Conservation (phyloP, 2,329 filamentous ascomycete genomes). For the Aspergillus fumigatiaffinis region DNA sequence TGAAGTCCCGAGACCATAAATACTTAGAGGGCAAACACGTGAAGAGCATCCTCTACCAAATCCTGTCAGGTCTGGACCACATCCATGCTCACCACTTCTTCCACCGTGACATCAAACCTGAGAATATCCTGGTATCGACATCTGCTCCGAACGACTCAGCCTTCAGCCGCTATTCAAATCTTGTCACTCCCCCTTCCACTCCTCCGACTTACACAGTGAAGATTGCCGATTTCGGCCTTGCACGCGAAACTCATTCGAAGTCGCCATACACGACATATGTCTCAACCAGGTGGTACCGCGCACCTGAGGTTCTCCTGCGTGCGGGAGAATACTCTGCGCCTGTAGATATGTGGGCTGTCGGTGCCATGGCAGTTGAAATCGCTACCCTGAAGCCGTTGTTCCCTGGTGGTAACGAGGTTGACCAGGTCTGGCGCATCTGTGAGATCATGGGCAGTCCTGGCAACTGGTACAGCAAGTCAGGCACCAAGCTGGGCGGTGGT, state of each 20-base stretch:
- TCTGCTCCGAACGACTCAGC: slow-evolving; percentile 82
- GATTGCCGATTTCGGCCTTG: slow-evolving; percentile 96
- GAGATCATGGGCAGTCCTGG: slow-evolving; percentile 99
- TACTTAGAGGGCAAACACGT: slow-evolving; percentile 83
- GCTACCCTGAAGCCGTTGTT: slow-evolving; percentile 95
- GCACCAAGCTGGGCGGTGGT: slow-evolving; percentile 81
- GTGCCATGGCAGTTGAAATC: slow-evolving; percentile 97
- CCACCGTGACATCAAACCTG: slow-evolving; percentile 97
- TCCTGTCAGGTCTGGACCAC: slow-evolving; percentile 91
- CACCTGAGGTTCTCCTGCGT: slow-evolving; percentile 87
- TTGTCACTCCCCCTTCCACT: slow-evolving; percentile 92
- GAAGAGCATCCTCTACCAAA: slow-evolving; percentile 97
- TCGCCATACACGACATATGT: slow-evolving; percentile 97
- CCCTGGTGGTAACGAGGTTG: slow-evolving; percentile 95
- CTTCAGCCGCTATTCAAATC: slow-evolving; percentile 86
- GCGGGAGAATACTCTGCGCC: slow-evolving; percentile 96
- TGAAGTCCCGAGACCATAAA: slow-evolving; percentile 98
- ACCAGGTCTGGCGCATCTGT: slow-evolving; percentile 97
- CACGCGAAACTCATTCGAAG: slow-evolving; percentile 95
- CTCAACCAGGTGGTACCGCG: slow-evolving; percentile 92
- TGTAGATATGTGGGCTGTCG: slow-evolving; percentile 97
- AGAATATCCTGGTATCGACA: slow-evolving; percentile 96
- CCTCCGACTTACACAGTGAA: slow-evolving; percentile 94
- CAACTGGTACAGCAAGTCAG: slow-evolving; percentile 94
- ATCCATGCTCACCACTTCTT: slow-evolving; percentile 98